These are phyloP conservation scores for Platanthera zijinensis DNA, from an alignment of 106 monocot genomes.

Conservation along the genomic window DNA sequence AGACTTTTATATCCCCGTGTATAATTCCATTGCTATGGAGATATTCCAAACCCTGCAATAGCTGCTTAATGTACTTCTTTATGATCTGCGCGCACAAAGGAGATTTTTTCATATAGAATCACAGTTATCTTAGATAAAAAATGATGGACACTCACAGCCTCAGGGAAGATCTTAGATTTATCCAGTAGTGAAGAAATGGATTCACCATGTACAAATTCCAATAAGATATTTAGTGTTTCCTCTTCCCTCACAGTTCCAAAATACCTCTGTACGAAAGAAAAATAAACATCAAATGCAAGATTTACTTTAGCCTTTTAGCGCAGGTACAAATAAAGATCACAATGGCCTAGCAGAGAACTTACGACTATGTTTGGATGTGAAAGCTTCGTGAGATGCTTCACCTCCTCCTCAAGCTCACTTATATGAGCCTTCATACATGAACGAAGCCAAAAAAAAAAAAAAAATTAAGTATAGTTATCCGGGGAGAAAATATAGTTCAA, in stretches of 20 bases:
- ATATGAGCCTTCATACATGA: slow-evolving; percentile 55
- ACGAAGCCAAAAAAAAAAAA: background rate
- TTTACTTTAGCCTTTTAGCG: no score
- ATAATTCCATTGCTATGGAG: slow-evolving; percentile 93
- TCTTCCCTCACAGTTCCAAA: slow-evolving; percentile 87
- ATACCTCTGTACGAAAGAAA: slow-evolving; percentile 66
- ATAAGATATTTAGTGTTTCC: slow-evolving; percentile 76
- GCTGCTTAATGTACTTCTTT: slow-evolving; percentile 86
- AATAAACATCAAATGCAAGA: slow-evolving; percentile 5
- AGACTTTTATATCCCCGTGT: slow-evolving; percentile 92
- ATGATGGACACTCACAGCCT: slow-evolving; percentile 50
- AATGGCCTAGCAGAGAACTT: slow-evolving; percentile 38
- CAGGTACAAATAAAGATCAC: no score
- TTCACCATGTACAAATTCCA: slow-evolving; percentile 95
- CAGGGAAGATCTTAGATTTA: slow-evolving; percentile 90
- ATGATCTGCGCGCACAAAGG: slow-evolving; percentile 47
- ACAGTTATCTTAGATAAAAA: background rate
- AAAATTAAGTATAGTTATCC: background rate
- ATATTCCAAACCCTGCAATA: slow-evolving; percentile 84
- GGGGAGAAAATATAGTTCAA: background rate
- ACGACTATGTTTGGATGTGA: slow-evolving; percentile 96
- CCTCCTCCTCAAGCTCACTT: slow-evolving; percentile 89
- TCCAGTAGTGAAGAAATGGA: slow-evolving; percentile 88
- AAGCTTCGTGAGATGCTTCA: slow-evolving; percentile 88
- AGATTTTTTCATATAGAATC: background rate